phyloP scores from a whole-genome alignment of 2,329 filamentous ascomycete species.

The Didymella pomorum region DNA sequence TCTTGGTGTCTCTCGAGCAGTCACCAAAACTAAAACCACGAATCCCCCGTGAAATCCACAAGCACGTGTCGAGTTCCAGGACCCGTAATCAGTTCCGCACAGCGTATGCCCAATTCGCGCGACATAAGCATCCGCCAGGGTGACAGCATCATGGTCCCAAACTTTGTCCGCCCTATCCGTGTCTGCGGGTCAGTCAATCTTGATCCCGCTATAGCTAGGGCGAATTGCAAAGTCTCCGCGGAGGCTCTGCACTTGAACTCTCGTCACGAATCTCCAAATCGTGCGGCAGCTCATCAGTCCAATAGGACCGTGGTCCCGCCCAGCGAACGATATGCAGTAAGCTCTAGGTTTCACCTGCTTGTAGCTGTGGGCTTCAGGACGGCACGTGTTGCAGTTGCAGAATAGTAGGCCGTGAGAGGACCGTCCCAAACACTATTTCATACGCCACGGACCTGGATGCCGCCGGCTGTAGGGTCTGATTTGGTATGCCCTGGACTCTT shows the following conservation, averaged over 20 bases:
- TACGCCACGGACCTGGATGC: background rate
- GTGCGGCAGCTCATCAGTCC: background rate
- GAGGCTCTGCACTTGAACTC: background rate
- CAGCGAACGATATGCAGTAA: background rate
- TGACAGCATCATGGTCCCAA: background rate
- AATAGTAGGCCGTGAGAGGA: too few species aligned
- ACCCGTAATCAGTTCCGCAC: too few species aligned
- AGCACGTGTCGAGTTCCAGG: background rate
- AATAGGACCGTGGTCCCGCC: background rate
- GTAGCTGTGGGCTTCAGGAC: background rate
- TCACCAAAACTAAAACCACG: too few species aligned
- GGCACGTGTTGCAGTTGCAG: background rate
- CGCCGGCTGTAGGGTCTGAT: background rate
- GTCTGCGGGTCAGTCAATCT: background rate
- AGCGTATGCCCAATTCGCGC: too few species aligned
- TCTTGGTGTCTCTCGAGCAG: too few species aligned
- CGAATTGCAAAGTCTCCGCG: background rate
- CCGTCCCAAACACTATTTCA: background rate
- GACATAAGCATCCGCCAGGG: background rate
- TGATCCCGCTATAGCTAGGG: too few species aligned
- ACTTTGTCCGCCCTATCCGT: background rate
- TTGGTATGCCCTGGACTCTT: background rate
- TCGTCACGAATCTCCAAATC: background rate
- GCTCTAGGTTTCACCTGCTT: too few species aligned
- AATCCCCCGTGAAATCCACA: background rate